phyloP scores from a whole-genome alignment of 495 filamentous ascomycete species.

The Lophiotrema nucula region DNA sequence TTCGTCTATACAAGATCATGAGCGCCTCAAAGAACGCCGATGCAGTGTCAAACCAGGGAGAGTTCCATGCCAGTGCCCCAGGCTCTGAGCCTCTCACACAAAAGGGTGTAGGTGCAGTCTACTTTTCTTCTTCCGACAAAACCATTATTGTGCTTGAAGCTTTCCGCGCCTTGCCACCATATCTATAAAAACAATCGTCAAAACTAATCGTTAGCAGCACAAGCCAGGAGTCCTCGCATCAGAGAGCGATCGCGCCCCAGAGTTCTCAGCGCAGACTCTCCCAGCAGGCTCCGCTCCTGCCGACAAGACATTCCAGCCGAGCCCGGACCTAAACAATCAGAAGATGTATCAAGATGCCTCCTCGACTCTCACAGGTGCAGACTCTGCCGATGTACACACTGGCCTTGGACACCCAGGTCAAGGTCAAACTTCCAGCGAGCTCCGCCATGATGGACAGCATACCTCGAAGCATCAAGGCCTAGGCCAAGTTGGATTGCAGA shows the following conservation, averaged over 20 bases:
- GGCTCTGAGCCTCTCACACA: background rate
- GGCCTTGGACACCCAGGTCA: slow-evolving; percentile 60
- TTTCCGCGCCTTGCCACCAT: too few relatives aligned
- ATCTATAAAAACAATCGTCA: too few relatives aligned
- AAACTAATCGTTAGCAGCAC: too few relatives aligned
- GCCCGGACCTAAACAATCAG: slow-evolving; percentile 45
- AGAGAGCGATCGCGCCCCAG: slow-evolving; percentile 59
- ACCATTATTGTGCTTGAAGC: too few relatives aligned
- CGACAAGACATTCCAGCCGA: slow-evolving; percentile 59
- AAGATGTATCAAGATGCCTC: slow-evolving; percentile 48
- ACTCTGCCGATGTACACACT: slow-evolving; percentile 59
- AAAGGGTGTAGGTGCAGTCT: background rate
- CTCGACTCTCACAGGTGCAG: slow-evolving; percentile 62
- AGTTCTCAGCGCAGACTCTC: slow-evolving; percentile 61
- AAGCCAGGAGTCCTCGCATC: slow-evolving; percentile 59
- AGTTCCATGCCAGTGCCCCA: background rate
- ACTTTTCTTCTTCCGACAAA: too few relatives aligned
- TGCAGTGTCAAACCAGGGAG: background rate
- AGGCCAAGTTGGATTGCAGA: slow-evolving; percentile 57
- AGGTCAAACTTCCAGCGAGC: slow-evolving; percentile 61
- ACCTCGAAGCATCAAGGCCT: slow-evolving; percentile 49
- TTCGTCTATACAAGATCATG: too few relatives aligned
- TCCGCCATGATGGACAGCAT: slow-evolving; percentile 53
- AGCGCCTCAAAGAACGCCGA: background rate
- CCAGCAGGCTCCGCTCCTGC: slow-evolving; percentile 65